Evolutionary conservation across 148 eudicot genomes (phyloP), one percentile per base, ranked within the genome.

Genomic region (Camellia sinensis): DNA sequence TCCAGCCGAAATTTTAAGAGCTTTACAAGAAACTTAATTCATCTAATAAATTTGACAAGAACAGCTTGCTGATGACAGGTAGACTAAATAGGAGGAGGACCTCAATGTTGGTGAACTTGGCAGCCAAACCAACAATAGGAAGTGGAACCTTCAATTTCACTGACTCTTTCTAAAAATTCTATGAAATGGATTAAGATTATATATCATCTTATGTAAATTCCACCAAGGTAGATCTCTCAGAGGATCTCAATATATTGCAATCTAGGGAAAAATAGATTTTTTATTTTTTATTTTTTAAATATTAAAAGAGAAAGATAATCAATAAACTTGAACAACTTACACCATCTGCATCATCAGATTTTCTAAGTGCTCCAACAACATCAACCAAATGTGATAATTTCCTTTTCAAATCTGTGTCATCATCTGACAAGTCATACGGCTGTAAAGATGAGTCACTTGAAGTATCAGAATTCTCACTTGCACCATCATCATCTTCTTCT

Each of bases 391-490:
- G 97, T 64, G 95, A 84, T 74, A 93, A 88, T 44, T 88, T 93
- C 44, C 82, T 89, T 82, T 86, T 91, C 83, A 96, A 85, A 89
- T 96, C 99, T 73, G 87, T 82, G 81, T 91, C 97, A 85, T 96
- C 98, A 83, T 96, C 98, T 52, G 90, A 78, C 79, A 93, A 87
- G 86, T 96, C 99, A 79, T 93, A 96, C 15, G 99, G 99, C 88
- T 91, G 94, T 77, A 96, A 86, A 46, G 98, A 92, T 18, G 97
- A 89, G 74, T 88, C 95, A 84, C 91, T 92, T 6, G 95, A 92
- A 66, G 90, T 70, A 65, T 92, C 99, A 82, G 94, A 92, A 78
- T 73, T 80, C 62, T 92, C 98, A 87, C 90, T 90, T 65, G 80
- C 89, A 83, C 71, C 80, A 77, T 83, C 93, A 78, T 82, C 80